Percentiles rank a stretch among this genome's conserved stretches.
Conservation (phyloP, 352 stramenopile genomes). For the Elongisporangium undulatum region DNA sequence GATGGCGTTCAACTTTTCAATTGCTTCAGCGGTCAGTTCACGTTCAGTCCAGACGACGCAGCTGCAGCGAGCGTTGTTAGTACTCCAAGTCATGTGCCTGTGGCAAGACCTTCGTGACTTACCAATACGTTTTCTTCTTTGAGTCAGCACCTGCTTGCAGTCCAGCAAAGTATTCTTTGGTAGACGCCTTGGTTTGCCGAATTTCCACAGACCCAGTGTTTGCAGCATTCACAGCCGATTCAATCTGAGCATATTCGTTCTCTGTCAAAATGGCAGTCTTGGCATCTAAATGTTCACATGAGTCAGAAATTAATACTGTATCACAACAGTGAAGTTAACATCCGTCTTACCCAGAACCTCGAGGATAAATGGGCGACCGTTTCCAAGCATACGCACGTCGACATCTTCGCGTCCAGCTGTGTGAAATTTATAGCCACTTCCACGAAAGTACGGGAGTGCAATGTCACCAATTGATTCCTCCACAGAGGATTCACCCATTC, state of each 20-base stretch:
- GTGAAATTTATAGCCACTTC: conserved; percentile 92
- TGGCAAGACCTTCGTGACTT: conserved; percentile 4
- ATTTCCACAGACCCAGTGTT: conserved; percentile 78
- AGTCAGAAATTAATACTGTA: conserved; percentile 9
- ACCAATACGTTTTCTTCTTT: conserved; percentile 89
- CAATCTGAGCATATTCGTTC: conserved; percentile 43
- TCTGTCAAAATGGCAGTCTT: conserved; percentile 65
- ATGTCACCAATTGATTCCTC: conserved; percentile 86
- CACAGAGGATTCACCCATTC: conserved; percentile 86
- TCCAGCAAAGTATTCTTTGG: conserved; percentile 75
- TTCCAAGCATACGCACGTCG: conserved; percentile 96
- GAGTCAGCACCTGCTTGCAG: conserved; percentile 79
- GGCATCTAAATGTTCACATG: conserved; percentile 34
- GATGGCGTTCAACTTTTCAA: conserved; percentile 75
- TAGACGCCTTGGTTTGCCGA: conserved; percentile 70
- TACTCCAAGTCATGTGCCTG: background rate
- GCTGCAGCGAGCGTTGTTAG: conserved; percentile 15
- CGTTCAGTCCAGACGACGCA: conserved; percentile 77
- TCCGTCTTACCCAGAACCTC: conserved; percentile 57
- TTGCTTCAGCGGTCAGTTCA: conserved; percentile 43
- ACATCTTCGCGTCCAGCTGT: conserved; percentile 96
- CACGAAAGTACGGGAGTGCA: conserved; percentile 60
- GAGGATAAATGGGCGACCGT: conserved; percentile 90
- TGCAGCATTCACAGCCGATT: conserved; percentile 60
- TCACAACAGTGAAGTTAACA: background rate